These are phyloP conservation scores for Saturnispora zaruensis DNA, from an alignment of 805 yeast species.

Conservation along the genomic window DNA sequence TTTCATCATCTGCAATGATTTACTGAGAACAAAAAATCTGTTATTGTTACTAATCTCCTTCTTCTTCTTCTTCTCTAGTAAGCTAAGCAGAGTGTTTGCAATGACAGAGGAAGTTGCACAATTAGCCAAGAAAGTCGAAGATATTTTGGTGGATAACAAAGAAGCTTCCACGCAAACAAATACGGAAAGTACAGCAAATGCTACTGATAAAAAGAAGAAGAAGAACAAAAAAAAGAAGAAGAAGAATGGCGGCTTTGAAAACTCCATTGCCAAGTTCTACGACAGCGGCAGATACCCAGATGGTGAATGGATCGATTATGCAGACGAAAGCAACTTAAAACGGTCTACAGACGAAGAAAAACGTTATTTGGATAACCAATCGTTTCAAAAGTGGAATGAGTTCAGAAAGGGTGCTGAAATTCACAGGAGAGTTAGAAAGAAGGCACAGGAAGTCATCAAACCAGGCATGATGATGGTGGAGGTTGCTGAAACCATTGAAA, in stretches of 20 bases:
- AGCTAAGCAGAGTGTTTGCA: not conserved
- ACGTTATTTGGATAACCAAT: constrained; percentile 64
- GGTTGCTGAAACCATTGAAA: constrained; percentile 82
- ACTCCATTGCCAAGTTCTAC: constrained; percentile 55
- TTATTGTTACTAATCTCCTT: not conserved
- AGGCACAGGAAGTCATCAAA: constrained; percentile 61
- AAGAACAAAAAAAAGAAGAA: constrained; percentile 54
- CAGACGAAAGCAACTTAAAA: constrained; percentile 50
- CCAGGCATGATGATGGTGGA: constrained; percentile 93
- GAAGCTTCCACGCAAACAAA: not conserved
- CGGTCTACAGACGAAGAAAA: constrained; percentile 83
- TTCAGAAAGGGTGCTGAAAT: constrained; percentile 94
- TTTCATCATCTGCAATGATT: not conserved
- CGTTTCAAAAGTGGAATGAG: constrained; percentile 65
- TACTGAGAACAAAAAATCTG: not conserved
- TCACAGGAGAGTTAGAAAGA: constrained; percentile 82
- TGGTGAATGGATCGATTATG: constrained; percentile 80
- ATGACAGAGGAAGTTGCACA: not conserved
- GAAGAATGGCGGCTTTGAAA: constrained; percentile 37
- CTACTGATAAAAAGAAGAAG: not conserved
- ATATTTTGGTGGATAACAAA: not conserved
- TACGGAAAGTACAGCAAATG: not conserved
- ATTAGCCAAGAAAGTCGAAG: not conserved
- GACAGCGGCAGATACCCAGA: constrained; percentile 73
- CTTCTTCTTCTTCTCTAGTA: not conserved